Conservation (phyloP, 2,329 filamentous ascomycete genomes). For the Ophiostoma fasciatum region DNA sequence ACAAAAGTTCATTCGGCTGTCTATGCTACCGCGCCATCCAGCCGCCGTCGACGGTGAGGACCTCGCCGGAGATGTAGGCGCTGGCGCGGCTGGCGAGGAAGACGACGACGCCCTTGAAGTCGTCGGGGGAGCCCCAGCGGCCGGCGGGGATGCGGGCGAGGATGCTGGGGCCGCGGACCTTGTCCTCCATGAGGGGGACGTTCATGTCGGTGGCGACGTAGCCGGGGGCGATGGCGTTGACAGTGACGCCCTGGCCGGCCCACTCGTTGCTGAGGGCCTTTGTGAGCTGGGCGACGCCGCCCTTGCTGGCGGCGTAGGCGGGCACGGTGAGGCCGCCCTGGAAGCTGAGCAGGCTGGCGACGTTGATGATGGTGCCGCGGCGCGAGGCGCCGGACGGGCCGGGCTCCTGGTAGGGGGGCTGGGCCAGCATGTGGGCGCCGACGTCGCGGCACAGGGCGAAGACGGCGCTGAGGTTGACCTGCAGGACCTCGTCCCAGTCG, state of each 20-base stretch:
- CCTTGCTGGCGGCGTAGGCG: conserved; percentile 76
- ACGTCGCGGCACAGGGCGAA: conserved; percentile 67
- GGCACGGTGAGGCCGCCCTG: conserved; percentile 81
- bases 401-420: conserved; percentile 25
- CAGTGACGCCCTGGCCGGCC: conserved; percentile 61
- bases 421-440: conserved; percentile 61
- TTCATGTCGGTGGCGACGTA: conserved; percentile 97
- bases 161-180: conserved; percentile 56
- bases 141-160: conserved; percentile 69
- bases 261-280: conserved; percentile 81
- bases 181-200: conserved; percentile 59
- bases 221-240: conserved; percentile 80
- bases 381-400: too few relatives aligned
- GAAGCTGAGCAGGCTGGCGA: conserved; percentile 67
- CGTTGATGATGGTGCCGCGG: conserved; percentile 66
- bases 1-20: too few relatives aligned
- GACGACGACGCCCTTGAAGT: conserved; percentile 73
- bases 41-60: conserved; percentile 73
- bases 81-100: conserved; percentile 66
- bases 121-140: conserved; percentile 68
- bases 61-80: conserved; percentile 68
- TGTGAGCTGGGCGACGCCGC: conserved; percentile 70
- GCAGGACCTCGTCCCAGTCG: conserved; percentile 68
- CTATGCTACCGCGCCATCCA: conserved; percentile 95
- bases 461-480: conserved; percentile 74